These are phyloP conservation scores for Starmerella floricola DNA, from an alignment of 805 yeast species.

Conservation along the genomic window DNA sequence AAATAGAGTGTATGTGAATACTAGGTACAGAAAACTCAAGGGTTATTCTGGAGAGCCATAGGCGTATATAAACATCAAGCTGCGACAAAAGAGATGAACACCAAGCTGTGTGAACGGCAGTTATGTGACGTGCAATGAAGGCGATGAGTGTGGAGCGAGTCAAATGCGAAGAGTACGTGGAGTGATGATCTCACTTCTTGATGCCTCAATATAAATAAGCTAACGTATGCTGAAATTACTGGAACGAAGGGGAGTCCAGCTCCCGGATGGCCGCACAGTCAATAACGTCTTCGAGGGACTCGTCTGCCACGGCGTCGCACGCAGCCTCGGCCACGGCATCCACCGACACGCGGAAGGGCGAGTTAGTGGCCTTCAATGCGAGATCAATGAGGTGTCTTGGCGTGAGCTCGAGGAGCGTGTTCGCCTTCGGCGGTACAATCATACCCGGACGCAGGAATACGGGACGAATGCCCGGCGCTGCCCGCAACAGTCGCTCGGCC, in stretches of 20 bases:
- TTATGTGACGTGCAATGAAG: too few relatives aligned
- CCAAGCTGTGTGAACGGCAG: too few relatives aligned
- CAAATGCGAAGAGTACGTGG: too few relatives aligned
- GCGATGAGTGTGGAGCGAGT: too few relatives aligned
- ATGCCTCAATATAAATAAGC: too few relatives aligned
- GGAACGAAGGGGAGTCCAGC: slow-evolving; percentile 1
- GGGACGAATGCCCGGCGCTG: slow-evolving; percentile 40
- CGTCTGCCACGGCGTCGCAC: slow-evolving; percentile 43
- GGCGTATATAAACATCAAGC: too few relatives aligned
- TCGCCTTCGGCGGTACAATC: slow-evolving; percentile 28
- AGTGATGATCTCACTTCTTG: too few relatives aligned
- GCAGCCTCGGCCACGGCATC: slow-evolving; percentile 54
- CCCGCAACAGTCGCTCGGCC: slow-evolving; percentile 47
- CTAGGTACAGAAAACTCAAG: too few relatives aligned
- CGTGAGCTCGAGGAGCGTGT: slow-evolving; percentile 14
- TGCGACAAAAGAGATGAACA: too few relatives aligned
- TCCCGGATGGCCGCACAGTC: slow-evolving; percentile 8
- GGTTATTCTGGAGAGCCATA: too few relatives aligned
- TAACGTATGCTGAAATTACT: too few relatives aligned
- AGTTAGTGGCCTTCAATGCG: slow-evolving; percentile 37
- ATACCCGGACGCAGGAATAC: slow-evolving; percentile 71
- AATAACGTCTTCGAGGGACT: slow-evolving; percentile 37
- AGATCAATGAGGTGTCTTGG: slow-evolving; percentile 35
- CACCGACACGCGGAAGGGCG: slow-evolving; percentile 34
- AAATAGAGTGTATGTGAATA: too few relatives aligned